These are phyloP conservation scores for Saccharomyces hybrid DNA, from an alignment of 1,139 yeast genomes.

Conservation along the genomic window DNA sequence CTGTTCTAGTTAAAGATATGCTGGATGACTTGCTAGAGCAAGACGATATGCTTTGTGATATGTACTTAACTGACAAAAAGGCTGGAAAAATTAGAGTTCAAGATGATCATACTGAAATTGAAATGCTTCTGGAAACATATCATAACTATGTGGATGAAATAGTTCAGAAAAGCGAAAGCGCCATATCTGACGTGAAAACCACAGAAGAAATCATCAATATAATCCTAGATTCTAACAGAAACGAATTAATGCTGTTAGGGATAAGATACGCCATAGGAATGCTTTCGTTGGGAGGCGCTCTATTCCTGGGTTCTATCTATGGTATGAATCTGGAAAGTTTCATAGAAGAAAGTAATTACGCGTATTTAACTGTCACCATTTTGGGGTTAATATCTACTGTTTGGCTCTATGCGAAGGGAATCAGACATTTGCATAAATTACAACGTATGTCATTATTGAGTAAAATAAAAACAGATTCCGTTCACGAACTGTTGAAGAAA, in stretches of 20 bases:
- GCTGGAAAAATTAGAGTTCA: constrained; percentile 17
- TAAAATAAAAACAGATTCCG: constrained; percentile 12
- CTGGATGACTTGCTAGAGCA: constrained; percentile 83
- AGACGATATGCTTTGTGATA: constrained; percentile 65
- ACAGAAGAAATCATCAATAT: constrained; percentile 79
- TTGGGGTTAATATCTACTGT: constrained; percentile 21
- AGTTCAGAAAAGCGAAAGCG: constrained; percentile 68
- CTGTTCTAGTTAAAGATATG: constrained; percentile 73
- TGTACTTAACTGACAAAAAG: constrained; percentile 51
- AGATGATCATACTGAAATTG: constrained; percentile 59
- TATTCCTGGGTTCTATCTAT: constrained; percentile 67
- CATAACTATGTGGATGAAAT: constrained; percentile 73
- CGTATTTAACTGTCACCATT: constrained; percentile 41
- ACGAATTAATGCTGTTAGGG: constrained; percentile 68
- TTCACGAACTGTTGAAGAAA: not conserved
- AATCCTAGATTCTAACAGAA: constrained; percentile 70
- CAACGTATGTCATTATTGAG: constrained; percentile 41
- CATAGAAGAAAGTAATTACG: constrained; percentile 56
- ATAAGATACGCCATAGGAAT: constrained; percentile 62
- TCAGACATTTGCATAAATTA: constrained; percentile 36
- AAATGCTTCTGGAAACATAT: constrained; percentile 67
- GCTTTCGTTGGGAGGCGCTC: constrained; percentile 48
- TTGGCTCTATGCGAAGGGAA: constrained; percentile 34
- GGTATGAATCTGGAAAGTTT: constrained; percentile 79
- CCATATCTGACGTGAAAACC: constrained; percentile 62